Conservation (phyloP, 345 rosid species). For the Capsella bursapastoris region DNA sequence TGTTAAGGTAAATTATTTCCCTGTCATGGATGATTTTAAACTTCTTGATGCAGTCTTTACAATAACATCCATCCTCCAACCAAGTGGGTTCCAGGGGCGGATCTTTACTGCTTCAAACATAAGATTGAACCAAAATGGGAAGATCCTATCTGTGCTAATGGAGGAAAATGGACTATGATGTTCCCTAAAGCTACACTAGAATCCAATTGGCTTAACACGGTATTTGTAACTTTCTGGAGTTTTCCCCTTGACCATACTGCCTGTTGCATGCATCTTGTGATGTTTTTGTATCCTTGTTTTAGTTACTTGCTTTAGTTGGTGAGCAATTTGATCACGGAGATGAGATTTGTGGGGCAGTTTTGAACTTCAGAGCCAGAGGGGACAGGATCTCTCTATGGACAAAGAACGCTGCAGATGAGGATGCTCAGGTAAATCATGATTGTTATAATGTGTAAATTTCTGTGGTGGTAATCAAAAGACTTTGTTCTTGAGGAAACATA, state of each 20-base stretch:
- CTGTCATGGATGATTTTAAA: neutral
- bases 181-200: slow-evolving; percentile 61
- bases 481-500: slow-evolving; percentile 16
- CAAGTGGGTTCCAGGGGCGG: slow-evolving; percentile 63
- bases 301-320: slow-evolving; percentile 86
- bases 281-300: slow-evolving; percentile 26
- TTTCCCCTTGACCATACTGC: neutral
- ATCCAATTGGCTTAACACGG: slow-evolving; percentile 78
- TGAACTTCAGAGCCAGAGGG: slow-evolving; percentile 64
- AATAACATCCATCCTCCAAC: slow-evolving; percentile 79
- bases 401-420: slow-evolving; percentile 83
- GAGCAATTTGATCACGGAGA: slow-evolving; percentile 89
- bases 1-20: neutral
- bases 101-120: slow-evolving; percentile 82
- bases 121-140: slow-evolving; percentile 95
- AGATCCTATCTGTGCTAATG: slow-evolving; percentile 91
- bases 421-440: slow-evolving; percentile 62
- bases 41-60: slow-evolving; percentile 60
- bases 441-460: neutral
- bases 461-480: neutral
- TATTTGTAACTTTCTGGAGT: slow-evolving; percentile 34
- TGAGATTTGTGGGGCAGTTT: slow-evolving; percentile 94
- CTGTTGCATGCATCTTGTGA: slow-evolving; percentile 13
- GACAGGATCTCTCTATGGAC: slow-evolving; percentile 87
- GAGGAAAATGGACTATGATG: slow-evolving; percentile 87